These are phyloP conservation scores for Trichoderma koningii DNA, from an alignment of 2,329 filamentous ascomycete genomes.

Conservation along the genomic window DNA sequence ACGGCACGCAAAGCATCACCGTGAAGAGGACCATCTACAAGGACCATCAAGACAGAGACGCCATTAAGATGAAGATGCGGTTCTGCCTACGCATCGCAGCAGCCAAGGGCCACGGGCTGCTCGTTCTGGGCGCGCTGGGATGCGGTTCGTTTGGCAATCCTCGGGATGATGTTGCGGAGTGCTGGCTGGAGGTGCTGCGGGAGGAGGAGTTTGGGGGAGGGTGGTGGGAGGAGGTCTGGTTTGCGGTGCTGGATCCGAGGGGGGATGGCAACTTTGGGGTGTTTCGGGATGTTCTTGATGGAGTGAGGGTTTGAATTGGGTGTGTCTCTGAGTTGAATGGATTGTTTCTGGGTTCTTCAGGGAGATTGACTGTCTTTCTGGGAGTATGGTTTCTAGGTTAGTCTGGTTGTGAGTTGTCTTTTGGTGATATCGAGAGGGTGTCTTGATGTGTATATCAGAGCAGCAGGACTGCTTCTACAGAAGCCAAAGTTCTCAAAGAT, in stretches of 20 bases:
- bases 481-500: too few species aligned
- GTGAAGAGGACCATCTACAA: constrained; percentile 45
- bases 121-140: constrained; percentile 69
- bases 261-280: constrained; percentile 53
- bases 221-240: constrained; percentile 65
- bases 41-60: constrained; percentile 47
- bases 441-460: too few species aligned
- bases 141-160: constrained; percentile 70
- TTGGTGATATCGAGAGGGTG: too few species aligned
- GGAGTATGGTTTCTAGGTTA: too few species aligned
- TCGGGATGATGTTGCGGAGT: constrained; percentile 59
- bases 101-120: constrained; percentile 54
- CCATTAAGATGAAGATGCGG: constrained; percentile 65
- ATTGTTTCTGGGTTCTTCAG: too few species aligned
- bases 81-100: constrained; percentile 62
- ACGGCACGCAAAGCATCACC: constrained; percentile 26
- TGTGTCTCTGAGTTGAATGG: rapidly evolving
- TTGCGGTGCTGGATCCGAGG: constrained; percentile 59
- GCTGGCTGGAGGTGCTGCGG: constrained; percentile 62
- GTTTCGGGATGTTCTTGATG: constrained; percentile 50
- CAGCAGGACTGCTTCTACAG: too few species aligned
- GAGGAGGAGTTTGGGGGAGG: constrained; percentile 64
- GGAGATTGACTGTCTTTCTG: too few species aligned
- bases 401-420: too few species aligned
- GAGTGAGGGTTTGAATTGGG: constrained; percentile 36